Conservation (phyloP, 2,329 filamentous ascomycete species). For the Fusarium siculi region DNA sequence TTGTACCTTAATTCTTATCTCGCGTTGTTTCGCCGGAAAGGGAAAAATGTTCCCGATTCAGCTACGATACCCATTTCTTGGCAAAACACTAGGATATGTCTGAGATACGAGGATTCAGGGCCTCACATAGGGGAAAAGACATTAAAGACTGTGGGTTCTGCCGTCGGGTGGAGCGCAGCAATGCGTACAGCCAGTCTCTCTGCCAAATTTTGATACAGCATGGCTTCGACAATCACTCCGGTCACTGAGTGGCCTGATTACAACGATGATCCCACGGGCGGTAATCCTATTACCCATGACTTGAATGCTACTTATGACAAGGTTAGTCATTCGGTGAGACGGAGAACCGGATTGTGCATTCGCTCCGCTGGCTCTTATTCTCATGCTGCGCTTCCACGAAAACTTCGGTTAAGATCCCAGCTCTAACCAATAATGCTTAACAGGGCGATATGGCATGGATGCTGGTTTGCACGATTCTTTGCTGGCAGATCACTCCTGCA, state of each 20-base stretch:
- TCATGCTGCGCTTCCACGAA: too few relatives aligned
- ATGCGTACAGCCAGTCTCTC: fast-evolving
- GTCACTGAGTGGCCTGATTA: slow-evolving; percentile 57
- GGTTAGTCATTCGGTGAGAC: slow-evolving; percentile 1
- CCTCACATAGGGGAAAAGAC: neutral
- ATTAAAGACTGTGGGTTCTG: neutral
- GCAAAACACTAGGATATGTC: slow-evolving; percentile 12
- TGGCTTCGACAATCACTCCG: slow-evolving; percentile 36
- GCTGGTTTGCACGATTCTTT: slow-evolving; percentile 50
- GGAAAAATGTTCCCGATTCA: neutral
- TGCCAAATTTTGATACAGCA: neutral
- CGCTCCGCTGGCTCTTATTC: too few relatives aligned
- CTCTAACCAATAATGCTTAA: too few relatives aligned
- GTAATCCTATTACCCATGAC: slow-evolving; percentile 56
- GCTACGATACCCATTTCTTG: slow-evolving; percentile 8
- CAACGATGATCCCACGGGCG: slow-evolving; percentile 51
- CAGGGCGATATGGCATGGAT: slow-evolving; percentile 58
- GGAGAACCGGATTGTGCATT: neutral
- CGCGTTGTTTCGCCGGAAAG: slow-evolving; percentile 20
- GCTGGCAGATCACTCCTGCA: slow-evolving; percentile 53
- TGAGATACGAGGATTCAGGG: neutral
- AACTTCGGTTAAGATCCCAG: too few relatives aligned
- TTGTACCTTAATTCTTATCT: slow-evolving; percentile 21
- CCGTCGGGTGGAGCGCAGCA: neutral
- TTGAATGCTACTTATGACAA: slow-evolving; percentile 58